Base-by-base conservation (phyloP, 805 yeast species). In the Isabelozyma rhagii region DNA sequence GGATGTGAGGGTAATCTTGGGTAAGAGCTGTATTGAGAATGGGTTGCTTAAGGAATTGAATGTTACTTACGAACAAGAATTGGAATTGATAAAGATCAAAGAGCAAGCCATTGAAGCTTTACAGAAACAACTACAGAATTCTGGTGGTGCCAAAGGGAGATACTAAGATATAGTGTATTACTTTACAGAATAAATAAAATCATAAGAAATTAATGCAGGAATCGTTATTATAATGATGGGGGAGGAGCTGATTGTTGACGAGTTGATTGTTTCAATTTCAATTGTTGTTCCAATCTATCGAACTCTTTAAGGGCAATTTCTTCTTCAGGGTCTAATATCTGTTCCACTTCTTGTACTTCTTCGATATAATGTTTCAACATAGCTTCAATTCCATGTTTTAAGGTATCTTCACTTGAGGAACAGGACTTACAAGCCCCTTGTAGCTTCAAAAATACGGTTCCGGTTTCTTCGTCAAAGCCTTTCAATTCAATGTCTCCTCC, bases 341-440 rank as follows among this genome's bases (percentile, higher is more conserved):
- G 97, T 61, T 85, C 84, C 17, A 94, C 97, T 42, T 87, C 87
- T 48, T 82, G 80, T 31, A 94, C 97, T 63, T 94, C 99, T 63
- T 96, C 99, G 39, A 96, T 93, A 65, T 94, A 94, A 69, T 93
- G 97, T 74, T 83, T 90, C 63, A 94, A 77, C 99, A 94, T 94
- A n/a, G 92, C 82, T 68, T 94, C 97, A 52, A 94, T 94, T 31
- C 99, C 99, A 60, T 91, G 83, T 69, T 92, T 93, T 63, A 94
- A 76, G 1, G 99, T 94, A 55, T 91, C 94, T 54, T 89, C 89
- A 61, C 96, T 87, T 7, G 91, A 78, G 4, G 96, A 90, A 60
- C 99, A 94, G 1, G 96, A 81, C 48, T 96, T 85, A 71, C 99
- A 94, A 7, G 99, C 98, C 45, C 99, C 99, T 59, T 89, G 92